Evolutionary conservation across 768 basidiomycete species (phyloP).

Genomic region (Leucocoprinus sp.): DNA sequence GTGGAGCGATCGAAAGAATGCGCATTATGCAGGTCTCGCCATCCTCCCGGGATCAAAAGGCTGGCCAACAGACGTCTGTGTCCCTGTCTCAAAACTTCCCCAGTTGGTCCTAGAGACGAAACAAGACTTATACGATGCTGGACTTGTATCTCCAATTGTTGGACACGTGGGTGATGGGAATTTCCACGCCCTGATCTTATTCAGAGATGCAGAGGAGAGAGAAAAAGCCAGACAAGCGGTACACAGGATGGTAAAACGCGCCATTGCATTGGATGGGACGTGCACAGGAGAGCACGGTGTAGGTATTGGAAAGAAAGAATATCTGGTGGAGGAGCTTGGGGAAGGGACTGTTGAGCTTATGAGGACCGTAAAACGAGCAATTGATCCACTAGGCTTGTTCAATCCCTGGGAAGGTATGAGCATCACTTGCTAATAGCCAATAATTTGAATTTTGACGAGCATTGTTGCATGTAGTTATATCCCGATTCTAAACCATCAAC

Average conservation of each 20-base stretch:
- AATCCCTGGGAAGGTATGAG: conserved; percentile 75
- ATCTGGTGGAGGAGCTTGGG: conserved; percentile 76
- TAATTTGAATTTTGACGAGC: neutral
- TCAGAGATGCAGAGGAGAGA: conserved; percentile 47
- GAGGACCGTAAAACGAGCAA: conserved; percentile 67
- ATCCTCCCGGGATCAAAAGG: conserved; percentile 47
- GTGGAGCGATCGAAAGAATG: conserved; percentile 73
- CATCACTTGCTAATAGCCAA: neutral
- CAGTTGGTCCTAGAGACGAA: conserved; percentile 63
- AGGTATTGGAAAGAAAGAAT: conserved; percentile 77
- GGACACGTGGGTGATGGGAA: conserved; percentile 73
- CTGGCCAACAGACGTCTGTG: conserved; percentile 75
- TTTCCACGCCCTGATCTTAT: conserved; percentile 44
- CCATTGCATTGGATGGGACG: conserved; percentile 66
- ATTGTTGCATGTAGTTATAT: conserved; percentile 9
- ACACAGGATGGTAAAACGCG: conserved; percentile 56
- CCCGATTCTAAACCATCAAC: conserved; percentile 6
- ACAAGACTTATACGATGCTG: conserved; percentile 50
- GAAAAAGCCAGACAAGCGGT: conserved; percentile 36
- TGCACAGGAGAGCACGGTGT: conserved; percentile 89
- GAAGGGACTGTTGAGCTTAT: conserved; percentile 76
- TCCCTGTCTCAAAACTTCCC: conserved; percentile 59
- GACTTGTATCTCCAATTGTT: conserved; percentile 56
- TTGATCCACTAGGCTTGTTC: conserved; percentile 71
- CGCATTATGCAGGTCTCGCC: conserved; percentile 46